These are phyloP conservation scores for Colletotrichum sp. DNA, from an alignment of 2,329 filamentous ascomycete species.

Conservation along the genomic window DNA sequence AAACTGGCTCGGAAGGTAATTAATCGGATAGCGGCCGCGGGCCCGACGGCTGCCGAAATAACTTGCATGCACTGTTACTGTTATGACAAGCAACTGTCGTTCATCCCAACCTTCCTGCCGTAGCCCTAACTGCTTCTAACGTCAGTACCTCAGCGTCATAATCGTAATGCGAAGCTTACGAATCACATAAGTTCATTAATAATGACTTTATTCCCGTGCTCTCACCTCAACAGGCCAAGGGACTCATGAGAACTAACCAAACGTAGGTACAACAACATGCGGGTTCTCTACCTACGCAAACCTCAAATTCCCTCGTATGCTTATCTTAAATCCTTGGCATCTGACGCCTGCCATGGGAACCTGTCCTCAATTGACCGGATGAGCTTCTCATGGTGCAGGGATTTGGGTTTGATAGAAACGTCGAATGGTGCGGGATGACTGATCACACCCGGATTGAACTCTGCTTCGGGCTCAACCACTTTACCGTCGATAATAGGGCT, in stretches of 20 bases:
- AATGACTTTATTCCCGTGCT: no score
- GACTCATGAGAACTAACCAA: no score
- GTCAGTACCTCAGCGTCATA: no score
- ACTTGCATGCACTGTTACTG: not conserved
- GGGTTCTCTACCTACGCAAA: not conserved
- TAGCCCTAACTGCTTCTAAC: not conserved
- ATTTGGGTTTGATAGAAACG: not conserved
- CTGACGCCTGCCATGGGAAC: not conserved
- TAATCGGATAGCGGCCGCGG: no score
- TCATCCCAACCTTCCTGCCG: not conserved
- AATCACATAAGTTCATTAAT: no score
- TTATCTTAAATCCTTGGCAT: not conserved
- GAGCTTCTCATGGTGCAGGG: not conserved
- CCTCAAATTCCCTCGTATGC: rapidly evolving
- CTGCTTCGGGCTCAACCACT: not conserved
- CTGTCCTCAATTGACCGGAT: not conserved
- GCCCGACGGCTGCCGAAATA: not conserved
- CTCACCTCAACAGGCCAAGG: no score
- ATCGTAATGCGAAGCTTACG: no score
- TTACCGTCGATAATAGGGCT: not conserved
- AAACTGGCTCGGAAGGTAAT: not conserved
- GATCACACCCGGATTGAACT: not conserved
- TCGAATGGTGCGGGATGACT: not conserved
- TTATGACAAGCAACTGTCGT: not conserved
- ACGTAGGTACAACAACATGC: no score